Evolutionary conservation across 805 yeast species (phyloP).

Genomic region (Geotrichum ghanense): DNA sequence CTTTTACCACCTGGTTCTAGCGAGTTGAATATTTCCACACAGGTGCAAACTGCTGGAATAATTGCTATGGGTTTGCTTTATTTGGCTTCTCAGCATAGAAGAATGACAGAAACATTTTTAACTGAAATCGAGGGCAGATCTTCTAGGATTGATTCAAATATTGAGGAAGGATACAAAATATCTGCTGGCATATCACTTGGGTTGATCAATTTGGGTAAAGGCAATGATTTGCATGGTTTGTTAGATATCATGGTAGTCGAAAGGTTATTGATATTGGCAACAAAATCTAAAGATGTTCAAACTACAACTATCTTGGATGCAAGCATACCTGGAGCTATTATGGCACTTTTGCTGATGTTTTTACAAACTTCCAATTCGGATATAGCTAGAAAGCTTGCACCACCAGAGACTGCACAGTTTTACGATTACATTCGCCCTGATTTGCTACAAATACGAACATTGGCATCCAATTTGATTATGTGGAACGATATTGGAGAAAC

Average conservation of each 20-base stretch:
- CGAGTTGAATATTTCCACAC: constrained; percentile 69
- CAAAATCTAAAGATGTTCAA: constrained; percentile 46
- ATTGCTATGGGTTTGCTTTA: constrained; percentile 84
- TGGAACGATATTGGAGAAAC: constrained; percentile 54
- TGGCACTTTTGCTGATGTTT: constrained; percentile 66
- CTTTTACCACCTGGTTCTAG: constrained; percentile 83
- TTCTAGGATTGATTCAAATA: constrained; percentile 5
- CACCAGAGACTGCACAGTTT: constrained; percentile 49
- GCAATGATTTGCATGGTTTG: constrained; percentile 45
- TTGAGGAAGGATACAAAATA: constrained; percentile 64
- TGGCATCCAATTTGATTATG: constrained; percentile 53
- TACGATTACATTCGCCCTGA: constrained; percentile 74
- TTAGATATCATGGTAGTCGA: constrained; percentile 58
- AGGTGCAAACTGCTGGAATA: constrained; percentile 86
- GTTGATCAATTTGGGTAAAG: constrained; percentile 68
- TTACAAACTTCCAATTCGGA: constrained; percentile 49
- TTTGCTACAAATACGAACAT: constrained; percentile 49
- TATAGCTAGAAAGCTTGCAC: constrained; percentile 48
- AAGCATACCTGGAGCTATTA: constrained; percentile 57
- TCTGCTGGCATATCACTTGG: constrained; percentile 90
- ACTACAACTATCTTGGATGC: constrained; percentile 47
- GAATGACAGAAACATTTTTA: constrained; percentile 72
- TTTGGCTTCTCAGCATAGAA: constrained; percentile 62
- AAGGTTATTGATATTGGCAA: constrained; percentile 43
- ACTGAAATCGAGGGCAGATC: constrained; percentile 39